A percentile compares a stretch with the other conserved stretches of the same genome.
Evolutionary conservation across 139 green algal genomes (phyloP).

Genomic region (Chlamydomonas eustigma): DNA sequence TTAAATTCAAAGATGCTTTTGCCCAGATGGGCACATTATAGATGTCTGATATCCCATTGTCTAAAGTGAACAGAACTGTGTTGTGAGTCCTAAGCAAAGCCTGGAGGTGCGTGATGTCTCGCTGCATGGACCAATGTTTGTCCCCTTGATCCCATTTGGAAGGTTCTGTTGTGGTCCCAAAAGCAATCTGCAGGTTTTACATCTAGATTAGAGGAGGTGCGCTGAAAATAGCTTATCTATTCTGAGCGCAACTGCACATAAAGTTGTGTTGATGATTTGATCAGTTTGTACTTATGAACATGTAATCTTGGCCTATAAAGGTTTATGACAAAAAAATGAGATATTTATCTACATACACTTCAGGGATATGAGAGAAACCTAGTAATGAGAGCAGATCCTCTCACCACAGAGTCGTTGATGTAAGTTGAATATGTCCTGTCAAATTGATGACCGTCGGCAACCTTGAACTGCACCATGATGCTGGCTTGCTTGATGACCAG

Average conservation of each 20-base stretch:
- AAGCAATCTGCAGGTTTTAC: background rate
- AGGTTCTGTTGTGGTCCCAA: slow-evolving; percentile 18
- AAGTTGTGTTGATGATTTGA: too few relatives aligned
- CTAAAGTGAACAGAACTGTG: background rate
- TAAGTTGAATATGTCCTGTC: slow-evolving; percentile 19
- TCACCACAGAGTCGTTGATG: slow-evolving; percentile 21
- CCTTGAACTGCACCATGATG: background rate
- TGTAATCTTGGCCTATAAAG: too few relatives aligned
- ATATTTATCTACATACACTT: too few relatives aligned
- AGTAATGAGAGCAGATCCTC: background rate
- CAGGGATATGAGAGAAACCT: too few relatives aligned
- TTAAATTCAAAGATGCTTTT: background rate
- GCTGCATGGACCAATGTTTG: slow-evolving; percentile 10
- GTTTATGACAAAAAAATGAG: too few relatives aligned
- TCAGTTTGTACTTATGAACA: too few relatives aligned
- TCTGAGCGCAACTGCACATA: too few relatives aligned
- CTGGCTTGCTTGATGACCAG: background rate
- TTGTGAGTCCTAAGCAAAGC: background rate
- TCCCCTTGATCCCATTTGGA: background rate
- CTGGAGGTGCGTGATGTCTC: slow-evolving; percentile 6
- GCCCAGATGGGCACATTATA: background rate
- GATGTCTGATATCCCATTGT: background rate
- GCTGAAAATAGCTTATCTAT: too few relatives aligned
- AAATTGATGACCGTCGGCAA: slow-evolving; percentile 18
- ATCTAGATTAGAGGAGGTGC: background rate